Evolutionary conservation across 202 grass and related monocot genomes (phyloP).

Genomic region (Elaeis oleifera): DNA sequence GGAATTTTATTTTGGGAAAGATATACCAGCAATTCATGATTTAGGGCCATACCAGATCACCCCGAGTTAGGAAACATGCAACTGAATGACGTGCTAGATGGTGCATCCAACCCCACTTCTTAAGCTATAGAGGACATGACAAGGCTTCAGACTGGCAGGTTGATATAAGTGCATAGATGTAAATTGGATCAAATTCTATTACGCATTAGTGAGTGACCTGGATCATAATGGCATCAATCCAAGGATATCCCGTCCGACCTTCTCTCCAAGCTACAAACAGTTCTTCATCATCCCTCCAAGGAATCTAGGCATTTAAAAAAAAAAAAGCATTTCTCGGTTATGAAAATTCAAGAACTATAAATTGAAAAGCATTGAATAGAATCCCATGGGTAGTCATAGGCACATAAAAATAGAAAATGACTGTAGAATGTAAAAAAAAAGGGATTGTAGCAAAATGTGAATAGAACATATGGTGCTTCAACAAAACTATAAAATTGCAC

Average conservation of each 20-base stretch:
- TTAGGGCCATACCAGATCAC: conserved; percentile 63
- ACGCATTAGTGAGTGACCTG: conserved; percentile 35
- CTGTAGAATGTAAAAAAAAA: too few relatives aligned
- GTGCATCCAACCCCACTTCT: conserved; percentile 94
- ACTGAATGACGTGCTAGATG: conserved; percentile 92
- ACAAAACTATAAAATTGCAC: too few relatives aligned
- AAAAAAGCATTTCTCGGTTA: neutral
- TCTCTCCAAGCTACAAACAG: conserved; percentile 80
- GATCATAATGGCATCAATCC: conserved; percentile 98
- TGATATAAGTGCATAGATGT: conserved; percentile 1
- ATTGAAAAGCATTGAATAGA: too few relatives aligned
- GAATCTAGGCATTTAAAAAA: conserved; percentile 39
- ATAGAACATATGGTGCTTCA: neutral
- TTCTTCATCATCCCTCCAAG: conserved; percentile 63
- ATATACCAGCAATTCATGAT: conserved; percentile 2
- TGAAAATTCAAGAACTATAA: neutral
- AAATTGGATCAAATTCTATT: too few relatives aligned
- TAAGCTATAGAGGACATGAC: conserved; percentile 34
- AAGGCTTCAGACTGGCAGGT: conserved; percentile 1
- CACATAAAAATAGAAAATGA: too few relatives aligned
- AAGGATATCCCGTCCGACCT: conserved; percentile 80
- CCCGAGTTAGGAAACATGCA: conserved; percentile 87
- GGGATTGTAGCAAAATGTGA: neutral
- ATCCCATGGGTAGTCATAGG: too few relatives aligned
- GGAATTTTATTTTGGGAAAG: neutral